Evolutionary conservation across 805 yeast genomes (phyloP).

Genomic region (Wickerhamiella parazyma): DNA sequence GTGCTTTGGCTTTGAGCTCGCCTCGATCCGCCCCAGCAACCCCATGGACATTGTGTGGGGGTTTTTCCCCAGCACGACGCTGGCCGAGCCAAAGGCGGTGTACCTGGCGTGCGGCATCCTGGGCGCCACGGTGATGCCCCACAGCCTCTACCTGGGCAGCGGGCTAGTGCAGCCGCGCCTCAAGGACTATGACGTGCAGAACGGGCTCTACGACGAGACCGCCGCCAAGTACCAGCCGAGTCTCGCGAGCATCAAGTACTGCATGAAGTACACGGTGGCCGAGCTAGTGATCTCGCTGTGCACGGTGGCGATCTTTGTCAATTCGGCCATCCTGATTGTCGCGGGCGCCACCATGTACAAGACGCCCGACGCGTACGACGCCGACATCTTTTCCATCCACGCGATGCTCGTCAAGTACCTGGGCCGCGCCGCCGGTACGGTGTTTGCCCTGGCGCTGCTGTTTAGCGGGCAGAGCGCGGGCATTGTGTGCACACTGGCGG

Average conservation of each 20-base stretch:
- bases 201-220: conserved; percentile 26
- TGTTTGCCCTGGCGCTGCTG: conserved; percentile 76
- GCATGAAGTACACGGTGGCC: conserved; percentile 67
- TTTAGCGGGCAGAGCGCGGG: conserved; percentile 95
- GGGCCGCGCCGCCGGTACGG: conserved; percentile 75
- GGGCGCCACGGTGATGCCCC: conserved; percentile 96
- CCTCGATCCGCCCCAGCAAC: conserved; percentile 34
- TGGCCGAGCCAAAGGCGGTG: conserved; percentile 49
- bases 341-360: conserved; percentile 76
- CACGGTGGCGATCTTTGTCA: conserved; percentile 84
- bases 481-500: conserved; percentile 83
- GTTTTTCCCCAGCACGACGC: conserved; percentile 52
- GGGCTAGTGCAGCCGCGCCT: conserved; percentile 79
- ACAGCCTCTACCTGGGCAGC: conserved; percentile 70
- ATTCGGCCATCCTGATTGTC: conserved; percentile 77
- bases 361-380: conserved; percentile 53
- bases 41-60: conserved; percentile 45
- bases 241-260: conserved; percentile 61
- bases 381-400: conserved; percentile 73
- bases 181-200: conserved; percentile 52
- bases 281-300: conserved; percentile 73
- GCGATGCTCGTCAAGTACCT: conserved; percentile 53
- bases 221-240: conserved; percentile 47
- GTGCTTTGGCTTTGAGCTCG: conserved; percentile 62
- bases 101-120: conserved; percentile 70